A percentile compares a stretch with the other conserved stretches of the same genome.
These are phyloP conservation scores for Trametes versicolor DNA, from an alignment of 1,284 basidiomycete genomes.

Conservation along the genomic window DNA sequence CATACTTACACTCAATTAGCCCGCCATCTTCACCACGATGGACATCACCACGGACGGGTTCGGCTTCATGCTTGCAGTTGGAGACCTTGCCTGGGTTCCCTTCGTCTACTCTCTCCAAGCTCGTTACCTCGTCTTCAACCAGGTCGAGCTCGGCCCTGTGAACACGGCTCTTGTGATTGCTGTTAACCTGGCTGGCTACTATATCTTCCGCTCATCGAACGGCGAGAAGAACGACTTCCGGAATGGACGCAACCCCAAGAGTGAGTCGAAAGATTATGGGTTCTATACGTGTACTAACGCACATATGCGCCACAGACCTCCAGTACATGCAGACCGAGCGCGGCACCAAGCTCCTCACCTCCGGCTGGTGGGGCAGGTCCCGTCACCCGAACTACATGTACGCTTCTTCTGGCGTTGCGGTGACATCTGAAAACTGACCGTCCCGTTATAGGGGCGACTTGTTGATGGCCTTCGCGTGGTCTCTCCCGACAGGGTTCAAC, in stretches of 20 bases:
- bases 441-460: constrained; percentile 73
- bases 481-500: constrained; percentile 90
- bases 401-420: constrained; percentile 38
- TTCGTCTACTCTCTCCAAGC: constrained; percentile 96
- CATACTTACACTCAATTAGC: constrained; percentile 49
- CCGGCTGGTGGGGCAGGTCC: constrained; percentile 97
- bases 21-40: constrained; percentile 94
- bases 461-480: constrained; percentile 94
- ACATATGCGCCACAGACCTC: constrained; percentile 61
- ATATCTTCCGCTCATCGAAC: constrained; percentile 92
- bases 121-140: constrained; percentile 91
- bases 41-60: constrained; percentile 99
- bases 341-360: constrained; percentile 92
- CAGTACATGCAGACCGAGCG: constrained; percentile 85
- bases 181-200: constrained; percentile 85
- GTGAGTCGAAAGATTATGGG: constrained; percentile 48
- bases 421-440: constrained; percentile 4
- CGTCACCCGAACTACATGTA: constrained; percentile 95
- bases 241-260: constrained; percentile 94
- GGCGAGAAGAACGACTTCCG: constrained; percentile 97
- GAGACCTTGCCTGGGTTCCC: constrained; percentile 95
- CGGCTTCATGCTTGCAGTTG: constrained; percentile 97
- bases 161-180: constrained; percentile 70
- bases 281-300: background rate
- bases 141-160: constrained; percentile 80